Base-by-base conservation (phyloP, 345 rosid genomes). In the Murraya koenigii region DNA sequence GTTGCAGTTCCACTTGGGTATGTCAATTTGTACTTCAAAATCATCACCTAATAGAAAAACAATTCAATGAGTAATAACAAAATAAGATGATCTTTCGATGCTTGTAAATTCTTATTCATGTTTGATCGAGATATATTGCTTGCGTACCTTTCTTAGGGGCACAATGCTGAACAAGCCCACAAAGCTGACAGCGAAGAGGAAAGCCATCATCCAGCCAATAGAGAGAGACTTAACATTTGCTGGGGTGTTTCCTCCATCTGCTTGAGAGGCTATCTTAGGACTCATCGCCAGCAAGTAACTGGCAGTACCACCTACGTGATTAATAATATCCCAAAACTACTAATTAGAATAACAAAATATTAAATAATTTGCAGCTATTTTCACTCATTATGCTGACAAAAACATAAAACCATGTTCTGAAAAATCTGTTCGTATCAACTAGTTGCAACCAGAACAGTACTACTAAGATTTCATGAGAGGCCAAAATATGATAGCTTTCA, bases 1-100 rank as follows among this genome's bases (percentile, higher is more conserved):
- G 97, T 94, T 22, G 98, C 97, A 11, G 98, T 93, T 47, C 98
- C 98, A 73, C 97, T 93, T 20, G 98, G 97, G 69, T 94, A 93
- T 69, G 97, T 93, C 71, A 94, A 73, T 72, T 88, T 94, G 85
- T 90, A 93, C 83, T 87, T 91, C 83, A 90, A 69, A 32, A 94
- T 89, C 98, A 94, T 94, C 83, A 88, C 74, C 97, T 94, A 84
- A 6, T 69, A 75, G 25, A 7, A 14, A 35, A 38, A 30, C 33
- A 33, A 39, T 22, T 49, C 25, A 15, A 15, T 39, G 26, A 33
- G 33, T 25, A 3, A 30, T 25, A n/a, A 36, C 11, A 8, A 55
- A 25, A 28, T 14, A 4, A 54, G 25, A 52, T 14, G 20, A 22
- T 61, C 13, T 56, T 28, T 22, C 1, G 23, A 38, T 10, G 23